Evolutionary conservation across 768 basidiomycete genomes (phyloP), one percentile per base, ranked within the genome.

Genomic region (Chalciporus chontae): DNA sequence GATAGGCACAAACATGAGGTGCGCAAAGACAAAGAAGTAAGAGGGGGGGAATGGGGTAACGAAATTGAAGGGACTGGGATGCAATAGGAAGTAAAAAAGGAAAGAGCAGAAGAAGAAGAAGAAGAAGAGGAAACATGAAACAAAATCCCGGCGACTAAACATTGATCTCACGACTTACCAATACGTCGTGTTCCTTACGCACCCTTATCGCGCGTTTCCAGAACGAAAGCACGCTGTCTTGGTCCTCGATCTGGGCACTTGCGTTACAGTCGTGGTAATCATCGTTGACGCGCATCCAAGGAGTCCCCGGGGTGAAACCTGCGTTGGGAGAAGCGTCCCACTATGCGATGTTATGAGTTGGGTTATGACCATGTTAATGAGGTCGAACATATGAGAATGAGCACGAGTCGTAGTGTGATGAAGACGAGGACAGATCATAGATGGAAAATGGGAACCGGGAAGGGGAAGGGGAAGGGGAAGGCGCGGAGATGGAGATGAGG

Each of bases 261-360:
- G 71, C 83, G 55, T 87, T 88, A 76, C 81, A 85, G 3, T 65
- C 57, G n/a, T 54, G 48, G 59, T 80, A 85, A 56, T 87, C 84
- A 34, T 85, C 83, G 57, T 86, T 83, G 7, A 84, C 78, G 21
- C 83, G 72, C 84, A 88, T 88, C 86, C 85, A 90, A 0, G 87
- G 85, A 2, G 63, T 74, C 3, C 78, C 80, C 0, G 76, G 71
- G 11, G 83, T 81, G 64, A 89, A 88, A 0, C 87, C 86, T 0
- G 76, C 83, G 48, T 87, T 72, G 8, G 65, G 23, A 4, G 71
- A 63, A 8, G 69, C 47, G 52, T 83, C 71, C 85, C 86, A 88
- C 83, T 86, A 34, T 29, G 46, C 10, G 18, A n/a, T n/a, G 7
- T 29, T 18, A 39, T 17, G 27, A 14, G 27, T 32, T n/a, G 3